Conservation (phyloP, 768 basidiomycete genomes). For the Aureoboletus auriporus region DNA sequence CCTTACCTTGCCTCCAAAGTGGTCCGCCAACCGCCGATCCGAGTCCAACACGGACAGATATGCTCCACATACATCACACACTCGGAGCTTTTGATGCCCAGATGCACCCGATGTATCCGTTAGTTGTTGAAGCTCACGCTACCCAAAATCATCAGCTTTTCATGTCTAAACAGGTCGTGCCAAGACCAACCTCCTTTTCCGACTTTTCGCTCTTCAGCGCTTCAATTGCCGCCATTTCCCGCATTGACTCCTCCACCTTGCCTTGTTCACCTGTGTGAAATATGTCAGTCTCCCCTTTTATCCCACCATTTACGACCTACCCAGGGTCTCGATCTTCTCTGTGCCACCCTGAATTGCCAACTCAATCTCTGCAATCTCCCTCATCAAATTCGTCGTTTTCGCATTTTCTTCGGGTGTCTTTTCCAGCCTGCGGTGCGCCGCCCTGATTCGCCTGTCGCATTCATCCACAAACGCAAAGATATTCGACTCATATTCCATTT, state of each 20-base stretch:
- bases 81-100: constrained; percentile 98
- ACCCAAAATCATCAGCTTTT: constrained; percentile 7
- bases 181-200: constrained; percentile 77
- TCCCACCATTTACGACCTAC: constrained; percentile 38
- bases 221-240: constrained; percentile 95
- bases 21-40: constrained; percentile 96
- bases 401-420: constrained; percentile 99
- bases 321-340: constrained; percentile 93
- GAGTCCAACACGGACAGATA: constrained; percentile 97
- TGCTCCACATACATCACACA: constrained; percentile 99
- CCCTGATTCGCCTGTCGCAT: constrained; percentile 92
- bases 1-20: constrained; percentile 97
- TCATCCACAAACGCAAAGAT: constrained; percentile 97
- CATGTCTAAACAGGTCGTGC: background rate
- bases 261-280: constrained; percentile 80
- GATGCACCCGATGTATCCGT: constrained; percentile 98
- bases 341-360: constrained; percentile 98
- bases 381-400: constrained; percentile 98
- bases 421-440: constrained; percentile 91
- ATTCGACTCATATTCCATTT: constrained; percentile 93
- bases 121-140: constrained; percentile 93
- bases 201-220: constrained; percentile 93
- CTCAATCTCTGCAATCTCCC: constrained; percentile 99
- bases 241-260: constrained; percentile 99
- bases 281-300: background rate